A percentile compares a stretch with the other conserved stretches of the same genome.
These are phyloP conservation scores for Phytophthora boehmeriae DNA, from an alignment of 352 stramenopile species.

Conservation along the genomic window DNA sequence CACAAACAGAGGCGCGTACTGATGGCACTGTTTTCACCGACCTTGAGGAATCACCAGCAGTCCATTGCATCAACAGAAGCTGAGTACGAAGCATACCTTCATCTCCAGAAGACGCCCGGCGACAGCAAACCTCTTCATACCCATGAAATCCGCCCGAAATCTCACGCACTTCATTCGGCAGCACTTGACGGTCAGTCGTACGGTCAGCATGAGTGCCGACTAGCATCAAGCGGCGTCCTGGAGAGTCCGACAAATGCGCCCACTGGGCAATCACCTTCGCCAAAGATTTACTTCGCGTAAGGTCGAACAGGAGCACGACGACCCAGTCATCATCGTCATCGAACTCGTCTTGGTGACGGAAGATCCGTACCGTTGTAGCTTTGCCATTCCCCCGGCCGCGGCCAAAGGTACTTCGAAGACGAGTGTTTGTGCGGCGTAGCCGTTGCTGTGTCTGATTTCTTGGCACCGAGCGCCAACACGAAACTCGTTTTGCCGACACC, in stretches of 20 bases:
- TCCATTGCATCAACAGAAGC: slow-evolving; percentile 32
- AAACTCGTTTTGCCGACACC: slow-evolving; percentile 61
- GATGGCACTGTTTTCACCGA: slow-evolving; percentile 18
- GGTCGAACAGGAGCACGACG: slow-evolving; percentile 60
- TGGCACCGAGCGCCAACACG: slow-evolving; percentile 51
- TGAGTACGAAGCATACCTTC: slow-evolving; percentile 29
- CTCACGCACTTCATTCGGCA: slow-evolving; percentile 40
- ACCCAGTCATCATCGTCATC: slow-evolving; percentile 26
- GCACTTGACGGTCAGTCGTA: slow-evolving; percentile 42
- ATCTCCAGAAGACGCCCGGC: slow-evolving; percentile 11
- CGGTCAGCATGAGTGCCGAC: slow-evolving; percentile 64
- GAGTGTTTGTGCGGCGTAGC: slow-evolving; percentile 5
- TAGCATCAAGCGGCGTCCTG: slow-evolving; percentile 40
- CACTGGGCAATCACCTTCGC: slow-evolving; percentile 47
- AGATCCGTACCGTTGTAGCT: slow-evolving; percentile 24
- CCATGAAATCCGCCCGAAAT: slow-evolving; percentile 58
- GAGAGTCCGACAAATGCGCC: slow-evolving; percentile 31
- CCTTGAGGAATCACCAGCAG: slow-evolving; percentile 4
- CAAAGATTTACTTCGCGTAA: slow-evolving; percentile 49
- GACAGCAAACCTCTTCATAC: slow-evolving; percentile 61
- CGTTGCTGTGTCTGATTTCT: slow-evolving; percentile 6
- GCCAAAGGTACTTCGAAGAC: slow-evolving; percentile 22
- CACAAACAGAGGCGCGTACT: slow-evolving; percentile 34
- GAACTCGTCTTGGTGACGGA: slow-evolving; percentile 19
- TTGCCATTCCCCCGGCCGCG: slow-evolving; percentile 19